Percentiles rank a stretch among this genome's conserved stretches.
These are phyloP conservation scores for Fusarium torreyae DNA, from an alignment of 2,329 filamentous ascomycete species.

Conservation along the genomic window DNA sequence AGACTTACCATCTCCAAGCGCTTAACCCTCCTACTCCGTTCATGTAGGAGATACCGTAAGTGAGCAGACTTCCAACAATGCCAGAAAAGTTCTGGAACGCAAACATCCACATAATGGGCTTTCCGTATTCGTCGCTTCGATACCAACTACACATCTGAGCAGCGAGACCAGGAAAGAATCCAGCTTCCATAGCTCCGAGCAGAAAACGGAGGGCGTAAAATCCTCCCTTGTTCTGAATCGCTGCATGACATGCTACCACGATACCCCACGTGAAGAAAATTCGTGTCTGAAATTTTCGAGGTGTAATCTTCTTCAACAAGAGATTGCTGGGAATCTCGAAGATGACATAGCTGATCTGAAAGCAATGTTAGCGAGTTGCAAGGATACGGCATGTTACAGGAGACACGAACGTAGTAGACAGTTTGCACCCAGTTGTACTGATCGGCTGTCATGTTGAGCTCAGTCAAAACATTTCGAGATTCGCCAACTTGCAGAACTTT, in stretches of 20 bases:
- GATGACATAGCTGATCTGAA: constrained; percentile 57
- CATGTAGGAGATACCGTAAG: constrained; percentile 52
- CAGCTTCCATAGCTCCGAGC: constrained; percentile 52
- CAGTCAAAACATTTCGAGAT: constrained; percentile 17
- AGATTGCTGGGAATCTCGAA: constrained; percentile 60
- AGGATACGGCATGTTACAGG: not conserved
- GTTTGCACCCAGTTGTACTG: constrained; percentile 24
- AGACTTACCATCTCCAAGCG: no score
- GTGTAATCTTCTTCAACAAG: constrained; percentile 50
- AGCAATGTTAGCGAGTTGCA: constrained; percentile 49
- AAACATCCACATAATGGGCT: constrained; percentile 61
- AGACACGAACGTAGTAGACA: constrained; percentile 4
- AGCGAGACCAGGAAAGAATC: constrained; percentile 57
- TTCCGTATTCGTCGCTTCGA: constrained; percentile 61
- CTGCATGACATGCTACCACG: constrained; percentile 47
- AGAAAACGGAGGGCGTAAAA: constrained; percentile 20
- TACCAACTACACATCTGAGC: constrained; percentile 63
- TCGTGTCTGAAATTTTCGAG: constrained; percentile 16
- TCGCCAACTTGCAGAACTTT: constrained; percentile 60
- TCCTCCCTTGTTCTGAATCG: constrained; percentile 10
- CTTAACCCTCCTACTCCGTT: constrained; percentile 12
- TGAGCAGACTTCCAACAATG: constrained; percentile 54
- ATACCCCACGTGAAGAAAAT: constrained; percentile 53
- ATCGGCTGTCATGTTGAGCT: constrained; percentile 19
- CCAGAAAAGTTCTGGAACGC: constrained; percentile 52